phyloP scores from a whole-genome alignment of 23 red algal genomes.

The Cyanidioschyzon merolae region DNA sequence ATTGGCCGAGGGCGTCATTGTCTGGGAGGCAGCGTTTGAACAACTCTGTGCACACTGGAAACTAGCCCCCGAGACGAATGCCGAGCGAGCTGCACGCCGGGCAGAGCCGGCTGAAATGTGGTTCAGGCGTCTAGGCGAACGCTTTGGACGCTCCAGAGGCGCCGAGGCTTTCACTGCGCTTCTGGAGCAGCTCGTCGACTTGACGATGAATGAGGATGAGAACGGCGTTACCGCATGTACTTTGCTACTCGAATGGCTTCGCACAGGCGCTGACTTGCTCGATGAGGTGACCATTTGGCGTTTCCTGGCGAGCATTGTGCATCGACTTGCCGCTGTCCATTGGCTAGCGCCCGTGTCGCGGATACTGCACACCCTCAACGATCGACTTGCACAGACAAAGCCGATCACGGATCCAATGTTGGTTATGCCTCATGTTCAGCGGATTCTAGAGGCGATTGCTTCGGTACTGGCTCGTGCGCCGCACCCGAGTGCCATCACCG shows the following conservation, averaged over 20 bases:
- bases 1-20: too few relatives aligned
- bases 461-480: neutral
- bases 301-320: neutral
- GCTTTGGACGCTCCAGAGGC: neutral
- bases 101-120: neutral
- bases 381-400: neutral
- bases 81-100: neutral
- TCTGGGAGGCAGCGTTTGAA: neutral
- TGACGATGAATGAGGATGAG: neutral
- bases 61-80: neutral
- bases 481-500: neutral
- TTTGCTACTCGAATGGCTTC: neutral
- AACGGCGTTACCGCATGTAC: neutral
- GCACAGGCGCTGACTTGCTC: neutral
- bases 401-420: neutral
- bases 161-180: neutral
- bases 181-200: neutral
- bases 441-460: neutral
- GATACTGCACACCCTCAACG: neutral
- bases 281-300: neutral
- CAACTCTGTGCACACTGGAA: neutral
- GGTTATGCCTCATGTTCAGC: neutral
- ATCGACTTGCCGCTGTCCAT: neutral
- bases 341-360: neutral
- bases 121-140: neutral